phyloP scores from a whole-genome alignment of 495 filamentous ascomycete species.

The Penicillium ochrochloron region DNA sequence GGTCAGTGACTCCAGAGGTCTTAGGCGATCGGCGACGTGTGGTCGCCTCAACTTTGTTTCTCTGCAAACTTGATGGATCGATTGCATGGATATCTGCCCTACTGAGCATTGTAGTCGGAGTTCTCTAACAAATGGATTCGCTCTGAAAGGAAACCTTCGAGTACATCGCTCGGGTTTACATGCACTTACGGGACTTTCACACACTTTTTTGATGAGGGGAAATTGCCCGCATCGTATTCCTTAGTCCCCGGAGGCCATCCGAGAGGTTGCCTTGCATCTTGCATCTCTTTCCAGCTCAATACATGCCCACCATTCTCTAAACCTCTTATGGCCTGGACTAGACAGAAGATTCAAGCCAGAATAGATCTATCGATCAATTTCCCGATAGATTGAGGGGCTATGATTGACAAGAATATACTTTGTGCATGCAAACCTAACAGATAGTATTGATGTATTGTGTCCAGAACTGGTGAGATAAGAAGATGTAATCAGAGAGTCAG shows the following conservation, averaged over 20 bases:
- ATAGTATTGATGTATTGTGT: neutral
- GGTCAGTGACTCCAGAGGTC: neutral
- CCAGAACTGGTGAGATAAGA: too few relatives aligned
- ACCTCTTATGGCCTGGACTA: neutral
- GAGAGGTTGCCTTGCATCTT: neutral
- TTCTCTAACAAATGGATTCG: too few relatives aligned
- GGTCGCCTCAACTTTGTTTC: slow-evolving; percentile 4
- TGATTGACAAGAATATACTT: neutral
- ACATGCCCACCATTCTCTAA: neutral
- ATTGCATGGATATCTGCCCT: neutral
- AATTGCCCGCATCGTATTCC: neutral
- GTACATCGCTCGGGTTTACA: neutral
- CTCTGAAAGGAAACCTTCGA: neutral
- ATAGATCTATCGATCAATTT: neutral
- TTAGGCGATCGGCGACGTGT: neutral
- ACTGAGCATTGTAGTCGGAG: too few relatives aligned
- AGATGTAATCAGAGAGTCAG: too few relatives aligned
- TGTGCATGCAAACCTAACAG: neutral
- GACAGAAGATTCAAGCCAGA: neutral
- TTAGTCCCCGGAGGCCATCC: neutral
- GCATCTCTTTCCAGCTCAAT: neutral
- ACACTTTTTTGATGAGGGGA: neutral
- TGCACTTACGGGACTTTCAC: neutral
- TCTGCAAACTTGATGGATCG: slow-evolving; percentile 4
- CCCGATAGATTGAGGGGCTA: too few relatives aligned